Conservation (phyloP, 1,139 yeast genomes). For the Blastobotrys raffinosifermentans region DNA sequence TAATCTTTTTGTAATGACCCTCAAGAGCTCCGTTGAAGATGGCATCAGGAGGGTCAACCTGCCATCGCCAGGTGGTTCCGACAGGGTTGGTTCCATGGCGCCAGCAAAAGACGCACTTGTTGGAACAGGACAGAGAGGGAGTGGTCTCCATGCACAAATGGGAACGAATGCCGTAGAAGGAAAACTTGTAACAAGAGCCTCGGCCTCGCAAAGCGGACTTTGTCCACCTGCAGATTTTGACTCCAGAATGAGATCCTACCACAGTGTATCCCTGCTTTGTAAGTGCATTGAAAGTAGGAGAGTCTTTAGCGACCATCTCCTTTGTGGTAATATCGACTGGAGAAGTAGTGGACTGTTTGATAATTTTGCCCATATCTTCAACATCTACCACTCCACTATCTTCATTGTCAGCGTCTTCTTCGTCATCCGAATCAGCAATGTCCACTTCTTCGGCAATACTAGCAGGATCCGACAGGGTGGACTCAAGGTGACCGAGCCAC, state of each 20-base stretch:
- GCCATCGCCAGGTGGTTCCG: constrained; percentile 96
- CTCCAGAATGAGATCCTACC: constrained; percentile 94
- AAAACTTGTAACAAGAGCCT: constrained; percentile 90
- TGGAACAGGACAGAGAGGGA: constrained; percentile 88
- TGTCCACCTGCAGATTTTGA: constrained; percentile 94
- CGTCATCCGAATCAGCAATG: constrained; percentile 45
- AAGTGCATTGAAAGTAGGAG: constrained; percentile 82
- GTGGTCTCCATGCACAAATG: constrained; percentile 96
- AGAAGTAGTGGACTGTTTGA: constrained; percentile 33
- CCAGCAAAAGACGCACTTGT: constrained; percentile 97
- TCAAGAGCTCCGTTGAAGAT: constrained; percentile 78
- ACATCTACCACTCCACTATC: constrained; percentile 56
- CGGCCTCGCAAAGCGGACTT: constrained; percentile 90
- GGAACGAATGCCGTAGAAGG: constrained; percentile 83
- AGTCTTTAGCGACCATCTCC: constrained; percentile 84
- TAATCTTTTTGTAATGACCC: constrained; percentile 87
- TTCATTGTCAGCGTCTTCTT: constrained; percentile 38
- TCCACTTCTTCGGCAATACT: constrained; percentile 40
- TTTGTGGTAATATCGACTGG: constrained; percentile 41
- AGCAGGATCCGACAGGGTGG: constrained; percentile 54
- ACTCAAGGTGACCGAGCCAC: constrained; percentile 60
- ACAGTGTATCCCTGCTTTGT: constrained; percentile 92
- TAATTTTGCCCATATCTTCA: constrained; percentile 74
- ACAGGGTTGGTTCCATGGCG: constrained; percentile 97
- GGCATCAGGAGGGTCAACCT: constrained; percentile 80